A percentile compares a stretch with the other conserved stretches of the same genome.
phyloP scores from a whole-genome alignment of 176 grass and related monocot species.

The Microstegium vimineum region DNA sequence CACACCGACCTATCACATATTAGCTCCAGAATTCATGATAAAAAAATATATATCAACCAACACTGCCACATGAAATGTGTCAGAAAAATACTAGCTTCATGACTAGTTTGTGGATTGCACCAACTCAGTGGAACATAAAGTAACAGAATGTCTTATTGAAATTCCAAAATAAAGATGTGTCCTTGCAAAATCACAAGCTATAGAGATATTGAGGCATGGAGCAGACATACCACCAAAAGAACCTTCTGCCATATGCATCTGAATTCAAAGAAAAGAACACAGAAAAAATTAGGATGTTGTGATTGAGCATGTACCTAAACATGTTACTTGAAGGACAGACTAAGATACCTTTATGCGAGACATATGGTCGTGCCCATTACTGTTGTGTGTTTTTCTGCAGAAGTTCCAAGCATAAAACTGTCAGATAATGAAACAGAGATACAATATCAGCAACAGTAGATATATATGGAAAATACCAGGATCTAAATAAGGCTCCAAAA shows the following conservation, averaged over 20 bases:
- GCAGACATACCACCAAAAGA: slow-evolving; percentile 33
- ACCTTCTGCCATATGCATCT: slow-evolving; percentile 35
- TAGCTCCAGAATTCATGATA: background rate
- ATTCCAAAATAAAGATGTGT: background rate
- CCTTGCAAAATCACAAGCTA: slow-evolving; percentile 3
- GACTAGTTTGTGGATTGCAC: background rate
- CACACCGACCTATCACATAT: slow-evolving; percentile 5
- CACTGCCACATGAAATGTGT: background rate
- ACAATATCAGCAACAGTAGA: background rate
- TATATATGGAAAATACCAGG: slow-evolving; percentile 17
- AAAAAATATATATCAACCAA: background rate
- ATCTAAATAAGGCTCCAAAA: slow-evolving; percentile 21
- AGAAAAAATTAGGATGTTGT: slow-evolving; percentile 2
- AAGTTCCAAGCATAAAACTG: slow-evolving; percentile 19
- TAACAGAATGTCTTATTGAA: background rate
- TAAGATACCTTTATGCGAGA: slow-evolving; percentile 35
- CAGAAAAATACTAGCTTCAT: slow-evolving; percentile 9
- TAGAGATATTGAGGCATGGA: background rate
- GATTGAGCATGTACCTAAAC: slow-evolving; percentile 1
- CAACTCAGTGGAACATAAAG: background rate
- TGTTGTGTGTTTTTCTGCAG: slow-evolving; percentile 13
- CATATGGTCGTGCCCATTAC: slow-evolving; percentile 24
- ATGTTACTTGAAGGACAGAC: background rate
- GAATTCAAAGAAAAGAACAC: background rate
- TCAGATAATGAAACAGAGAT: slow-evolving; percentile 5